Conservation (phyloP, 345 rosid genomes). For the Eucalyptus paniculata region DNA sequence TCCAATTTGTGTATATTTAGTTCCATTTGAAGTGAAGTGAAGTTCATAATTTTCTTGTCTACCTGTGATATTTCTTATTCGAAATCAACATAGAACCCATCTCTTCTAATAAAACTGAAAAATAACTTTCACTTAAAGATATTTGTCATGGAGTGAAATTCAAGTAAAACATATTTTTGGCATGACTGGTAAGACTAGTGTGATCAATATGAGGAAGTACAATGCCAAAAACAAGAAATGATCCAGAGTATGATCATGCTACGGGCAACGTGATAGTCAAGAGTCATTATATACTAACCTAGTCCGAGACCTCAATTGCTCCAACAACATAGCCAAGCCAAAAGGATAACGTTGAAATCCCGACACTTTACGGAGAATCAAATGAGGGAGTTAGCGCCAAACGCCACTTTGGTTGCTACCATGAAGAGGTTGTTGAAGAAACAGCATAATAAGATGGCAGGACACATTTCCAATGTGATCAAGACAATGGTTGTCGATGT, state of each 20-base stretch:
- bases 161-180: neutral
- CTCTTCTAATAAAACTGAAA: too few species aligned
- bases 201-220: neutral
- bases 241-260: neutral
- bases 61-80: neutral
- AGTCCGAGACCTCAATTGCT: neutral
- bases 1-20: neutral
- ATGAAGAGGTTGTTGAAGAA: neutral
- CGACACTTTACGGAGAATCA: neutral
- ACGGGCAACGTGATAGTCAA: neutral
- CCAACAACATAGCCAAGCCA: neutral
- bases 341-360: neutral
- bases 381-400: neutral
- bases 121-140: neutral
- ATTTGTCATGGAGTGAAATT: neutral
- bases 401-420: neutral
- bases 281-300: too few species aligned
- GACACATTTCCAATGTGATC: neutral
- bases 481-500: neutral
- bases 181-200: neutral
- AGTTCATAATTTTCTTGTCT: too few species aligned
- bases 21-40: neutral
- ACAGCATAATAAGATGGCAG: neutral
- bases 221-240: neutral
- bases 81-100: neutral